These are phyloP conservation scores for Psidium guajava DNA, from an alignment of 345 rosid genomes.

Conservation along the genomic window DNA sequence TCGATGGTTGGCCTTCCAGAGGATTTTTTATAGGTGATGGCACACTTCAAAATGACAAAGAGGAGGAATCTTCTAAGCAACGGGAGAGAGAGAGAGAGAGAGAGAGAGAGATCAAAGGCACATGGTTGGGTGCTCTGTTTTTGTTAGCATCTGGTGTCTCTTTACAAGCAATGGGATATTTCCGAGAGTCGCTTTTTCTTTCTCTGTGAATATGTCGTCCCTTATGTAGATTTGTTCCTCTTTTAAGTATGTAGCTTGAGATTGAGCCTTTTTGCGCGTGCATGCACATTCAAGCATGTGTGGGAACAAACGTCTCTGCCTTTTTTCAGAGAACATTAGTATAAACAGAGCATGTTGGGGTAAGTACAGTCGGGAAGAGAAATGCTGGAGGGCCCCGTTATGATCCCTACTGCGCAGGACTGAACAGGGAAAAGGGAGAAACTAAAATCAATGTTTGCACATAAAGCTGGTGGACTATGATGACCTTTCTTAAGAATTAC, in stretches of 20 bases:
- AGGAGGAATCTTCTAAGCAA: conserved; percentile 30
- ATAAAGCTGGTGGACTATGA: not conserved
- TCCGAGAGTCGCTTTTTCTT: not conserved
- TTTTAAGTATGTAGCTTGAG: not conserved
- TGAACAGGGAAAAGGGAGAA: not conserved
- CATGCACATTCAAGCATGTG: not conserved
- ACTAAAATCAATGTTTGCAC: not conserved
- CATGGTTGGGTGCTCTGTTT: not conserved
- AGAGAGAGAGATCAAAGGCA: conserved; percentile 2
- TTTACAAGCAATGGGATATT: conserved; percentile 4
- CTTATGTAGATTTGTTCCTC: not conserved
- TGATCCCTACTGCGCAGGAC: not conserved
- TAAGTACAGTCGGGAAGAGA: not conserved
- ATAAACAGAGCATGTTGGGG: not conserved
- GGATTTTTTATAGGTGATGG: conserved; percentile 1
- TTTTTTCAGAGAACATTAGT: not conserved
- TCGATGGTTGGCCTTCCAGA: not conserved
- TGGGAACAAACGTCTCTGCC: not conserved
- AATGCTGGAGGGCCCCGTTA: not conserved
- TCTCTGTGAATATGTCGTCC: not conserved
- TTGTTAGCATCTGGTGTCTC: not conserved
- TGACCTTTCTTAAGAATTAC: not conserved
- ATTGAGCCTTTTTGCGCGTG: not conserved
- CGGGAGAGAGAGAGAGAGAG: not conserved
- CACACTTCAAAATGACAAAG: conserved; percentile 23